phyloP scores from a whole-genome alignment of 2,329 filamentous ascomycete species.

The Aspergillus sp. region DNA sequence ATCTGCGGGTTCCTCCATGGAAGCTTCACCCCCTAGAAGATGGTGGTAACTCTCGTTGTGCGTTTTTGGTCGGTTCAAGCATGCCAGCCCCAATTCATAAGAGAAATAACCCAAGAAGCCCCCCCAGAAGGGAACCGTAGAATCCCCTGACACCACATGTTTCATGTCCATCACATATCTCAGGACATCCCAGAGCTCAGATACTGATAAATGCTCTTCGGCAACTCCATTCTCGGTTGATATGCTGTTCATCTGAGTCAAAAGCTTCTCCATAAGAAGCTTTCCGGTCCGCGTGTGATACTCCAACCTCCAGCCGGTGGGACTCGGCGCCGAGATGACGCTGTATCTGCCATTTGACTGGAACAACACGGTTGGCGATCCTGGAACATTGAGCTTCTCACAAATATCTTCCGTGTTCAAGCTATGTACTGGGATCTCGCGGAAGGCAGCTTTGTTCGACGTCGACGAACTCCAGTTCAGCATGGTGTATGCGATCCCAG shows the following conservation, averaged over 20 bases:
- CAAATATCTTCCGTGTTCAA: constrained; percentile 33
- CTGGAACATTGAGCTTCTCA: constrained; percentile 33
- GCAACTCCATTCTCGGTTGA: neutral
- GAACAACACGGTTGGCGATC: constrained; percentile 34
- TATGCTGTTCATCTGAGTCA: neutral
- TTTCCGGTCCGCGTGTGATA: constrained; percentile 26
- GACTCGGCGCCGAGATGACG: constrained; percentile 36
- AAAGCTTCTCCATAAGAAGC: constrained; percentile 24
- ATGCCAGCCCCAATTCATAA: constrained; percentile 73
- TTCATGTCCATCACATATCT: constrained; percentile 42
- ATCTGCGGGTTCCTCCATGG: constrained; percentile 57
- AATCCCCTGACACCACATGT: constrained; percentile 33
- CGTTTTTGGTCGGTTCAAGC: constrained; percentile 51
- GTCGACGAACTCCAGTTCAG: constrained; percentile 32
- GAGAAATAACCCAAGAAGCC: constrained; percentile 83
- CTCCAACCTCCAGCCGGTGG: constrained; percentile 37
- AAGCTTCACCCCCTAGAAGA: neutral
- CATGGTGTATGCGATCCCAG: constrained; percentile 49
- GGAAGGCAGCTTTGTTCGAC: constrained; percentile 24
- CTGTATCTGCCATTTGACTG: constrained; percentile 46
- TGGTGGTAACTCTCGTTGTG: constrained; percentile 17
- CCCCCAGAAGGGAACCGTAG: constrained; percentile 65
- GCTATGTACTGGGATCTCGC: constrained; percentile 21
- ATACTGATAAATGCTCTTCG: constrained; percentile 19
- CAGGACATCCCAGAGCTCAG: constrained; percentile 35